Evolutionary conservation across 2,329 filamentous ascomycete species (phyloP), one percentile per base, ranked within the genome.

Genomic region (Elsinoe batatas): DNA sequence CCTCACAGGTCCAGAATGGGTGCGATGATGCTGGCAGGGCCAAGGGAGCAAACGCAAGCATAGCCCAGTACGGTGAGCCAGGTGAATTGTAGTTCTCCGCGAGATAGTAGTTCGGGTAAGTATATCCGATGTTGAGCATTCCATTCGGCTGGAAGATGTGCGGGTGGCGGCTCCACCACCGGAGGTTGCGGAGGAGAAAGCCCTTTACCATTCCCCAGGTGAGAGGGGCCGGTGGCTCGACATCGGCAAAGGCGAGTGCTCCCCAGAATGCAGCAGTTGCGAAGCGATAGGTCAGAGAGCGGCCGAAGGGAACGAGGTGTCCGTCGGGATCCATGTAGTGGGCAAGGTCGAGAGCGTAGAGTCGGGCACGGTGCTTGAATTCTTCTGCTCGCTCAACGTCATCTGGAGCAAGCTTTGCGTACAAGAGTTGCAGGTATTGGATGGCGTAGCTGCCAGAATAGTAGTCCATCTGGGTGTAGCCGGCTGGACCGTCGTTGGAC

Each of bases 231-330:
- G 86, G 85, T 4, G 89, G 76, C 54, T 88, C 84, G 51, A 89
- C 82, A 61, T 83, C 83, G 3, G 86, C 85, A 63, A 88, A 89
- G 1, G 85, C 87, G 26, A 90, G 71, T 0, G 86, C 84, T 11
- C 85, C 83, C 87, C 87, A 91, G 71, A 91, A 91, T 0, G 82
- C 85, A n/a, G 85, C 83, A 82, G 90, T 90, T 49, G 85, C 87
- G 67, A 89, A 91, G n/a, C 87, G 80, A 67, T 91, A 91, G 5
- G 85, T 87, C 50, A 91, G 78, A 53, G 84, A 88, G 47, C 87
- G 79, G 3, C 87, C 87, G 61, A 89, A 91, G 0, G 87, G 87
- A 53, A 89, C 86, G 1, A 84, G 78, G 20, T 85, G 77, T 66
- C 78, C 87, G 66, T 87, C 78, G 7, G 81, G 76, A 63, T 88